These are phyloP conservation scores for Neckera pumila DNA, from an alignment of 225 moss, liverwort and hornwort genomes.

Conservation along the genomic window DNA sequence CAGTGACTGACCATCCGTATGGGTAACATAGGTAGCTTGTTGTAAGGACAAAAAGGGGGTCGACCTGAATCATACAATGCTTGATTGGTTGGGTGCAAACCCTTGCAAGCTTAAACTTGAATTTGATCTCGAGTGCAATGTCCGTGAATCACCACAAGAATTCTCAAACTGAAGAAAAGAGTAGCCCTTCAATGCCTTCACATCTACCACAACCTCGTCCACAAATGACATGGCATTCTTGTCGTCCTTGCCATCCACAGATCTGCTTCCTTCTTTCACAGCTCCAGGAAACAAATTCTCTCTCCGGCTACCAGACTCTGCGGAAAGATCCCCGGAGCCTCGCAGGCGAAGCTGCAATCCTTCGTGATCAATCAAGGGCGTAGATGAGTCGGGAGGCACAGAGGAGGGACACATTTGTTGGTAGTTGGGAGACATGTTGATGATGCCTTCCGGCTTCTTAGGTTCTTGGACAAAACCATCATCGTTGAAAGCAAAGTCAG, in stretches of 20 bases:
- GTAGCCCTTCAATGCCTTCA: conserved; percentile 35
- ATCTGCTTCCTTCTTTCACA: conserved; percentile 11
- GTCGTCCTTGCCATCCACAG: conserved; percentile 15
- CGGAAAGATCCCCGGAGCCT: conserved; percentile 3
- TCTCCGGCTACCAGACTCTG: neutral
- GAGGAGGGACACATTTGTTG: neutral
- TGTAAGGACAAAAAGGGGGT: conserved; percentile 11
- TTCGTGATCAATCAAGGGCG: conserved; percentile 21
- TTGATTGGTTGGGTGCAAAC: conserved; percentile 30
- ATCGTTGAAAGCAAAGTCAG: conserved; percentile 8
- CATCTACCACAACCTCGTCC: conserved; percentile 59
- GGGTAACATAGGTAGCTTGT: neutral
- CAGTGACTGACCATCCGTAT: conserved; percentile 1
- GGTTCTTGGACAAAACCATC: conserved; percentile 10
- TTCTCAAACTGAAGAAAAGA: conserved; percentile 29
- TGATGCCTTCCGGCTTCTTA: conserved; percentile 6
- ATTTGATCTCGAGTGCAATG: conserved; percentile 36
- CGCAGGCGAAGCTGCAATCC: conserved; percentile 27
- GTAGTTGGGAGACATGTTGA: neutral
- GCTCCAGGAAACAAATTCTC: conserved; percentile 5
- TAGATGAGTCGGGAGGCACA: neutral
- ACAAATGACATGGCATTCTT: conserved; percentile 18
- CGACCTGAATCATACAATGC: conserved; percentile 20
- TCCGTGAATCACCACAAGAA: conserved; percentile 23
- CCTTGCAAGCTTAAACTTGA: conserved; percentile 30